phyloP scores from a whole-genome alignment of 1,139 yeast species.

The Ogataea hybrid region DNA sequence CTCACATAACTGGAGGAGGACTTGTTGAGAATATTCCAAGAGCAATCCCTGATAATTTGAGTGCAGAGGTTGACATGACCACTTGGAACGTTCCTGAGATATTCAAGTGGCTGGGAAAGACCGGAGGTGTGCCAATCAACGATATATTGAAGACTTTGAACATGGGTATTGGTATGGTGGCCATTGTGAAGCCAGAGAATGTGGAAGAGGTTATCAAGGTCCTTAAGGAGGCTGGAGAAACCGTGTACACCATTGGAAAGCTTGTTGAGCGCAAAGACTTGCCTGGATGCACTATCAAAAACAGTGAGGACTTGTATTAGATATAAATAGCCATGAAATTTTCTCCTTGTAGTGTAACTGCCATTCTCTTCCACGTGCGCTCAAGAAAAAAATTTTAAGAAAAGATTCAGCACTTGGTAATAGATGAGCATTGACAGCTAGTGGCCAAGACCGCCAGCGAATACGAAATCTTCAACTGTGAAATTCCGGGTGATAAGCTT shows the following conservation, averaged over 20 bases:
- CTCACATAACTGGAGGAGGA: conserved; percentile 99
- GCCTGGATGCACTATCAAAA: conserved; percentile 67
- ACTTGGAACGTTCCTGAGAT: conserved; percentile 85
- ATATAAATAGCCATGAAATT: not conserved
- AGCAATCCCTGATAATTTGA: conserved; percentile 77
- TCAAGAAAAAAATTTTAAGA: conserved; percentile 4
- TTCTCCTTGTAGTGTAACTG: not conserved
- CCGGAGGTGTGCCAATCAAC: conserved; percentile 83
- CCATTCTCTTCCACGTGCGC: conserved; percentile 12
- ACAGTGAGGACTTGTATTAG: conserved; percentile 42
- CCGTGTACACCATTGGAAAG: conserved; percentile 75
- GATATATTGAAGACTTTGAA: conserved; percentile 92
- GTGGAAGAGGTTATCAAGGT: conserved; percentile 55
- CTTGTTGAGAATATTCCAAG: conserved; percentile 95
- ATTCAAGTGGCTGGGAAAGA: conserved; percentile 90
- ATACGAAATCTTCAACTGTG: not conserved
- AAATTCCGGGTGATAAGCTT: not conserved
- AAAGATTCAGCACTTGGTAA: not conserved
- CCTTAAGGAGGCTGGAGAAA: conserved; percentile 68
- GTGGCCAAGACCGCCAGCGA: conserved; percentile 3
- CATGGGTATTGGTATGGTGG: conserved; percentile 97
- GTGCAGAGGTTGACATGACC: conserved; percentile 76
- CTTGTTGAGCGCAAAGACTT: conserved; percentile 53
- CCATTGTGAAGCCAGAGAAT: conserved; percentile 66
- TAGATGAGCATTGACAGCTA: conserved; percentile 9